Evolutionary conservation across 2,329 filamentous ascomycete species (phyloP), one percentile per base, ranked within the genome.

Genomic region (Furcasterigmium sp.): DNA sequence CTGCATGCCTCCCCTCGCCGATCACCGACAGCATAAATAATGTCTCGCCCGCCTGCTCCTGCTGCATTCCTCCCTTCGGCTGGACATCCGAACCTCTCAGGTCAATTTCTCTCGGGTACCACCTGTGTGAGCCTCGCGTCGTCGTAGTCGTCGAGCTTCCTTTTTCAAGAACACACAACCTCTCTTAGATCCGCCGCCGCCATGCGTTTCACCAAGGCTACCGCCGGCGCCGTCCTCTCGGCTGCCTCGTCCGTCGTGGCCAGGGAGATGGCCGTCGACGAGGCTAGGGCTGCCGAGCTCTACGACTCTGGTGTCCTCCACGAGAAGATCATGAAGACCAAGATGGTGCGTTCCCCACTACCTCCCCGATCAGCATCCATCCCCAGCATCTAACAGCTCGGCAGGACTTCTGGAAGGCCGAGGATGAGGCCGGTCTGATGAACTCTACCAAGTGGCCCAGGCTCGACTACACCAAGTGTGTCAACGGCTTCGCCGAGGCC

Each of bases 221-320:
- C 49, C 20, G 40, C 35, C 5, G 28, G 45, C 21, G 49, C 39
- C 13, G 46, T 46, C 18, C 34, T 44, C 28, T 23, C 49, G 41
- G 41, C 52, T 5, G 52, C 44, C n/a, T 39, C 28, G 4, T 26
- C 32, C 18, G 45, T 46, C 8, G 26, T 48, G 10, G 52, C 47
- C 14, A 48, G 37, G 32, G 52, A 54, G 37, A 37, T 52, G 18
- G 46, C 51, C 13, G 46, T 49, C 29, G 51, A 54, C 28, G 47
- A 50, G 39, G 37, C 32, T 18, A 46, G 52, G 11, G 53, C 47
- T 18, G 48, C 51, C 17, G 46, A 54, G 38, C 46, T 55, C 10
- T 55, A 53, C 36, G 53, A 55, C 44, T 52, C 49, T 1, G 52
- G 53, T n/a, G 19, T 50, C 17, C 44, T 53, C 11, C 53, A 55